Evolutionary conservation across 2,329 filamentous ascomycete genomes (phyloP).

Genomic region (Dendryphion nanum): DNA sequence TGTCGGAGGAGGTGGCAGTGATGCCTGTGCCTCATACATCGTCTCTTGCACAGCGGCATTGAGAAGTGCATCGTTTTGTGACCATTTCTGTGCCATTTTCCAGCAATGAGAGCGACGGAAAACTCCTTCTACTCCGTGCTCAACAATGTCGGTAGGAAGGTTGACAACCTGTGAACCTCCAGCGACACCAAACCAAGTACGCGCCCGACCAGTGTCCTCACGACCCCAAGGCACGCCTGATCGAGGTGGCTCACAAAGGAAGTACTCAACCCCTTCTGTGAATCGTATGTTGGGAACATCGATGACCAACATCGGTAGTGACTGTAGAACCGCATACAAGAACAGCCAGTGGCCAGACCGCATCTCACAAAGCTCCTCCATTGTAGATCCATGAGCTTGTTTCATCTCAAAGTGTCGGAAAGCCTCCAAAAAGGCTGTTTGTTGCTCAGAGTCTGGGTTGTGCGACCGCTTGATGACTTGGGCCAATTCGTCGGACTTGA

Average conservation of each 20-base stretch:
- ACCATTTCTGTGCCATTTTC: conserved; percentile 63
- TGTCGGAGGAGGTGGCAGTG: conserved; percentile 33
- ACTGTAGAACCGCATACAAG: conserved; percentile 74
- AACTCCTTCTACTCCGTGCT: conserved; percentile 65
- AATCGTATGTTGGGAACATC: conserved; percentile 70
- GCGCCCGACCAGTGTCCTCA: conserved; percentile 55
- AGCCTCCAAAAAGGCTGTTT: conserved; percentile 63
- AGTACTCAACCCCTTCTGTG: conserved; percentile 75
- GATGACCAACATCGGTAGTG: conserved; percentile 72
- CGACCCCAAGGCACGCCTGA: conserved; percentile 72
- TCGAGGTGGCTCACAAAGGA: conserved; percentile 73
- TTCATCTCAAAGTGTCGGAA: conserved; percentile 72
- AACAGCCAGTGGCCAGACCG: conserved; percentile 80
- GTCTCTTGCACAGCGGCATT: conserved; percentile 36
- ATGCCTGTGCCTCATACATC: conserved; percentile 23
- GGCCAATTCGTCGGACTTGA: conserved; percentile 76
- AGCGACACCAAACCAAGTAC: conserved; percentile 73
- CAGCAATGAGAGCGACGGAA: conserved; percentile 70
- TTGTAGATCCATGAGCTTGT: conserved; percentile 62
- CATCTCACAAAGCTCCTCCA: conserved; percentile 68
- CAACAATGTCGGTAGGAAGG: conserved; percentile 62
- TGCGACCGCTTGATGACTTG: conserved; percentile 77
- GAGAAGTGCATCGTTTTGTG: conserved; percentile 36
- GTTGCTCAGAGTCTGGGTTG: conserved; percentile 68
- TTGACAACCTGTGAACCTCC: conserved; percentile 63